phyloP scores from a whole-genome alignment of 2,329 filamentous ascomycete genomes.

The Penicillium frequentans region DNA sequence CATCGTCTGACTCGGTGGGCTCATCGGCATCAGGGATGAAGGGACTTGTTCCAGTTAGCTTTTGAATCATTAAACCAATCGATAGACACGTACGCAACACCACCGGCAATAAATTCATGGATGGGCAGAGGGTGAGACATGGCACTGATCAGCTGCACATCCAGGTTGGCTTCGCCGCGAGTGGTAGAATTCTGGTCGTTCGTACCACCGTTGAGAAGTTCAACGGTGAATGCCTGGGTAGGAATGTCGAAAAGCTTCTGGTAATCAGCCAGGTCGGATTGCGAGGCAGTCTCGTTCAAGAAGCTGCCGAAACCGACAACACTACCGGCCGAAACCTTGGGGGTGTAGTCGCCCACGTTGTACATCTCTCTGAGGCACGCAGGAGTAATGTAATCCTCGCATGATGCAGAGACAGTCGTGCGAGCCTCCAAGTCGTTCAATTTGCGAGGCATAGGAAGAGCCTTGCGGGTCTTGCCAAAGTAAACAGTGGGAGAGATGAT shows the following conservation, averaged over 20 bases:
- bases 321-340: slow-evolving; percentile 47
- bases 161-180: slow-evolving; percentile 59
- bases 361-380: slow-evolving; percentile 52
- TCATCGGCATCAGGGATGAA: slow-evolving; percentile 51
- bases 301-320: slow-evolving; percentile 54
- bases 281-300: slow-evolving; percentile 52
- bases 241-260: slow-evolving; percentile 45
- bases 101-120: slow-evolving; percentile 58
- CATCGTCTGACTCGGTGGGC: slow-evolving; percentile 40
- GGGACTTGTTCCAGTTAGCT: slow-evolving; percentile 29
- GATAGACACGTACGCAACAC: slow-evolving; percentile 39
- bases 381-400: slow-evolving; percentile 44
- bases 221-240: slow-evolving; percentile 31
- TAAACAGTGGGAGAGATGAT: slow-evolving; percentile 55
- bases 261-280: slow-evolving; percentile 46
- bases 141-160: slow-evolving; percentile 58
- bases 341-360: slow-evolving; percentile 49
- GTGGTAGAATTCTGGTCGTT: slow-evolving; percentile 44
- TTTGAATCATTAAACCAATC: neutral
- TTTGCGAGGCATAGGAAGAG: neutral
- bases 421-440: slow-evolving; percentile 7
- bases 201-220: slow-evolving; percentile 41
- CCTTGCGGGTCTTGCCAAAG: slow-evolving; percentile 42
- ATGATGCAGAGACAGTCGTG: slow-evolving; percentile 27
- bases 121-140: slow-evolving; percentile 57